These are phyloP conservation scores for Babesia ovata DNA, from an alignment of 169 alveolate genomes.

Conservation along the genomic window DNA sequence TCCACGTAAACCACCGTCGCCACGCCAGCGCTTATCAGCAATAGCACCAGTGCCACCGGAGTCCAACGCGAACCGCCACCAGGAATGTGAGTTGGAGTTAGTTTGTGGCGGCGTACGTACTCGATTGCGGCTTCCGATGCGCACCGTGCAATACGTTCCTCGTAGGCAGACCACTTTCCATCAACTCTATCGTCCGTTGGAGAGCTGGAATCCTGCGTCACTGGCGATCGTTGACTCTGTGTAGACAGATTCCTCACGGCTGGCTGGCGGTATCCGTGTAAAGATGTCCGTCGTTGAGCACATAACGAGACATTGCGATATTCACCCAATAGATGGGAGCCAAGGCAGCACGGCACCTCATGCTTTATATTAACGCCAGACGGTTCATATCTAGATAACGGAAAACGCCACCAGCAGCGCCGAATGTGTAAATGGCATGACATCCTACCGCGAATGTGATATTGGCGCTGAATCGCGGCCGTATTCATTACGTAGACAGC, in stretches of 20 bases:
- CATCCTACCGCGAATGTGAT: background rate
- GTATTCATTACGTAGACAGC: too few relatives aligned
- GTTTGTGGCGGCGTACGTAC: background rate
- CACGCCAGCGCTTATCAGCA: slow-evolving; percentile 13
- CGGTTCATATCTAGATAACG: background rate
- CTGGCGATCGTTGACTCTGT: background rate
- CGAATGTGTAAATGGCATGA: background rate
- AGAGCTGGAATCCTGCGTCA: background rate
- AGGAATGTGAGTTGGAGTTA: too few relatives aligned
- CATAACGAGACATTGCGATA: background rate
- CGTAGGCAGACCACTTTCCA: background rate
- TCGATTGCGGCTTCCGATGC: slow-evolving; percentile 10
- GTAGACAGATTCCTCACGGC: background rate
- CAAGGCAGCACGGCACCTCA: background rate
- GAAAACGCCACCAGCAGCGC: background rate
- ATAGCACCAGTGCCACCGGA: background rate
- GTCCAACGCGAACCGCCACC: background rate
- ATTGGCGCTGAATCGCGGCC: too few relatives aligned
- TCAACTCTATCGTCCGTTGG: background rate
- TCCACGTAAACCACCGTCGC: slow-evolving; percentile 34
- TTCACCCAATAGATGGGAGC: background rate
- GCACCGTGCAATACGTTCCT: slow-evolving; percentile 10
- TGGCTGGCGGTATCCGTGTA: background rate
- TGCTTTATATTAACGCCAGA: background rate
- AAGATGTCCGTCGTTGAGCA: background rate